Evolutionary conservation across 179 eudicot genomes (phyloP).

Genomic region (Beta corolliflora): DNA sequence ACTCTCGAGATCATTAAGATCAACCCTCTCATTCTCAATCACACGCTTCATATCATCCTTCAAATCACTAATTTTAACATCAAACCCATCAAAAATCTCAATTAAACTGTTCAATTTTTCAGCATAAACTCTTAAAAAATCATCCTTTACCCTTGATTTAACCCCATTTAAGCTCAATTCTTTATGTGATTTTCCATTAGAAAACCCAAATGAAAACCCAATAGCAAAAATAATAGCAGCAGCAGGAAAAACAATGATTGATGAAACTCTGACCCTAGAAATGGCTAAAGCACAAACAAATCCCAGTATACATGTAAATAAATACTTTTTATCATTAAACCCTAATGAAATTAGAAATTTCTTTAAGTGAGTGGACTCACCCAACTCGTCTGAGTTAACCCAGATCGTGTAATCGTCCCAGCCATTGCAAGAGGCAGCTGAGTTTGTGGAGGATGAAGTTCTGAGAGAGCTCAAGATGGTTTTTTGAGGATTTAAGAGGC

Average conservation of each 20-base stretch:
- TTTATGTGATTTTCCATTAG: slow-evolving; percentile 48
- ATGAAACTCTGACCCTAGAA: slow-evolving; percentile 85
- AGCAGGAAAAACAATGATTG: slow-evolving; percentile 79
- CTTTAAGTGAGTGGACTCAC: slow-evolving; percentile 62
- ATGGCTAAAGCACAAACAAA: slow-evolving; percentile 78
- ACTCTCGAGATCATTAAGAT: slow-evolving; percentile 60
- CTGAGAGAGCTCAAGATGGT: slow-evolving; percentile 29
- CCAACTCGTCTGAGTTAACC: slow-evolving; percentile 40
- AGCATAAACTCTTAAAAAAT: slow-evolving; percentile 32
- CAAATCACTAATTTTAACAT: slow-evolving; percentile 47
- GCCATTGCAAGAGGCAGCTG: slow-evolving; percentile 45
- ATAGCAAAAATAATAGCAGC: slow-evolving; percentile 63
- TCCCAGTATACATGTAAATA: slow-evolving; percentile 68
- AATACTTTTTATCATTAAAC: slow-evolving; percentile 66
- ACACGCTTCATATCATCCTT: slow-evolving; percentile 49
- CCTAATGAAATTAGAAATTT: slow-evolving; percentile 55
- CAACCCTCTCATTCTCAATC: slow-evolving; percentile 53
- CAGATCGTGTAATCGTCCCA: slow-evolving; percentile 63
- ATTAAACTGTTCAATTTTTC: slow-evolving; percentile 53
- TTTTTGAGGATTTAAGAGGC: slow-evolving; percentile 22
- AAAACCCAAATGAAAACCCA: slow-evolving; percentile 83
- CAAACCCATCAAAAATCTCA: slow-evolving; percentile 51
- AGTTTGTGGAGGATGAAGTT: slow-evolving; percentile 34
- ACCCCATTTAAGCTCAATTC: slow-evolving; percentile 40
- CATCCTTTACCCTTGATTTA: slow-evolving; percentile 45